phyloP scores from a whole-genome alignment of 2,329 filamentous ascomycete genomes.

The Xylaria sp. region DNA sequence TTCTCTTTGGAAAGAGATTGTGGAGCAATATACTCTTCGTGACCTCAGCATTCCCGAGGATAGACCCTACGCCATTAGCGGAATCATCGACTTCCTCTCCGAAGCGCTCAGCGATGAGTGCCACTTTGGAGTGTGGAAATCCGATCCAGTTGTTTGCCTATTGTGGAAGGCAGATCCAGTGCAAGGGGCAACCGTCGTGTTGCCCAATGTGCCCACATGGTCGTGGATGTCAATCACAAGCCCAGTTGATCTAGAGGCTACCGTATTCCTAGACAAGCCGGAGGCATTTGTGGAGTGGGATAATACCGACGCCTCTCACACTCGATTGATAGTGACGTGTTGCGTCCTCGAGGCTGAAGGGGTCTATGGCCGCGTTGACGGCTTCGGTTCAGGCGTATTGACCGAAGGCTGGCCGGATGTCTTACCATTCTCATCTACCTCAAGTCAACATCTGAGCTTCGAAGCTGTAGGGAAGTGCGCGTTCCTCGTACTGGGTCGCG shows the following conservation, averaged over 20 bases:
- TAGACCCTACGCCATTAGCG: slow-evolving; percentile 7
- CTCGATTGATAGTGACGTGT: slow-evolving; percentile 18
- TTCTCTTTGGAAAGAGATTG: slow-evolving; percentile 20
- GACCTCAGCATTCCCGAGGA: slow-evolving; percentile 12
- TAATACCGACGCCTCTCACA: neutral
- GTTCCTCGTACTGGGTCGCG: slow-evolving; percentile 13
- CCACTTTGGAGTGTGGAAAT: slow-evolving; percentile 16
- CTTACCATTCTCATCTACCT: slow-evolving; percentile 1
- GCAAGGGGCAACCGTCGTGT: neutral
- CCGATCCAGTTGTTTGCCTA: slow-evolving; percentile 10
- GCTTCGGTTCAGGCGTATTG: slow-evolving; percentile 1
- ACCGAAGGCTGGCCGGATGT: slow-evolving; percentile 17
- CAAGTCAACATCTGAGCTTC: neutral
- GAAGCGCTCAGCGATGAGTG: slow-evolving; percentile 10
- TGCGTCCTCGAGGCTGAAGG: slow-evolving; percentile 20
- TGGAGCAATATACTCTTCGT: slow-evolving; percentile 20
- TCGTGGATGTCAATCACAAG: slow-evolving; percentile 20
- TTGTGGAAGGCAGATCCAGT: slow-evolving; percentile 13
- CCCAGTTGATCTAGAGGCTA: slow-evolving; percentile 21
- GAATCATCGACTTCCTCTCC: slow-evolving; percentile 13
- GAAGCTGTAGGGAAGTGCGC: slow-evolving; percentile 12
- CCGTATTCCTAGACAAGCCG: slow-evolving; percentile 13
- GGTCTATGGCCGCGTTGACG: slow-evolving; percentile 1
- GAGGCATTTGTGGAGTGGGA: slow-evolving; percentile 16
- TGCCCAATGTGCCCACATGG: slow-evolving; percentile 12